Base-by-base conservation (phyloP, 1,284 basidiomycete genomes). In the Pseudozyma thailandica region DNA sequence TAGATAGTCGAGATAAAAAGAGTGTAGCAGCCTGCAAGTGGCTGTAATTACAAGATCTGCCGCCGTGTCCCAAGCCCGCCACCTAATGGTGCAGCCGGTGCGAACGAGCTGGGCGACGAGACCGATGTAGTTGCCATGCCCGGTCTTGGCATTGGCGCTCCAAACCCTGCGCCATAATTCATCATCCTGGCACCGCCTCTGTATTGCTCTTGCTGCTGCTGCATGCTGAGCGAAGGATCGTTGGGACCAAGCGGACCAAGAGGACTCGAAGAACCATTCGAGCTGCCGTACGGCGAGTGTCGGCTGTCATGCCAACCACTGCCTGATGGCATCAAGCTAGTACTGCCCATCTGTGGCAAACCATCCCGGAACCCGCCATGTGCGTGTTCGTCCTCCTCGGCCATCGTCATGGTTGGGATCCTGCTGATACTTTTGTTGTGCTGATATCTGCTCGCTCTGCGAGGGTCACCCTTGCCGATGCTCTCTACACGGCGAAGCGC, bases 381-480 rank as follows among this genome's bases (percentile, higher is more conserved):
- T 6, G 33, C 23, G 13, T 21, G 30, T 15, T 45, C 35, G 16
- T 31, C 16, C 18, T 50, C 41, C 6, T 66, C 57, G 2, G 52
- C 30, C 26, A 51, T 31, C 33, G 48, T 48, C 45, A 44, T 57
- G 16, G 64, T 31, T 2, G 42, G 53, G 27, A 52, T 61, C 31
- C 50, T 37, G 27, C 54, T 57, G 15, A 35, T 20, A 3, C 50
- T 20, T 6, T 49, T 50, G 45, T 44, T 53, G 27, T 31, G 30
- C 16, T 48, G 42, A 37, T 55, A 72, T 16, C 63, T 38, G 50
- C 58, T 66, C 10, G 62, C 30, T 9, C 64, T 39, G 3, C 70
- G 27, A 7, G 64, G 46, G 30, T 72, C 64, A 21, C 72, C 72
- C 41, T 74, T 74, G 42, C 72, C 72, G 10, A 74, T 63, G 30